Evolutionary conservation across 306 rosid species (phyloP).

Genomic region (cucumber (Cucumis sativus)): DNA sequence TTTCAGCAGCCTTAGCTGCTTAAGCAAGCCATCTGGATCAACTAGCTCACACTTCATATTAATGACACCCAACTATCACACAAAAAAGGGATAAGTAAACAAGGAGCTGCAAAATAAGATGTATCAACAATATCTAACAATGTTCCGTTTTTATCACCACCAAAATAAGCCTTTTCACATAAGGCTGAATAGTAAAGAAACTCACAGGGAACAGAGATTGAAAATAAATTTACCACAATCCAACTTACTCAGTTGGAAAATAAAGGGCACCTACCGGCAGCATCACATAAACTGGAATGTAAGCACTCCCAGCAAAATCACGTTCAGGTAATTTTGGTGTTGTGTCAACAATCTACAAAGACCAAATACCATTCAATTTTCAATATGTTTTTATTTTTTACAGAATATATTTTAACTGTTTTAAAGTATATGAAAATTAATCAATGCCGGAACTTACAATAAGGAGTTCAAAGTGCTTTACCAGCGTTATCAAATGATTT

Average conservation of each 20-base stretch:
- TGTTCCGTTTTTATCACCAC: background rate
- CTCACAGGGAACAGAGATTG: background rate
- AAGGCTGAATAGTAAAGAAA: background rate
- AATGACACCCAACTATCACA: slow-evolving; percentile 69
- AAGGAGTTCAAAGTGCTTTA: background rate
- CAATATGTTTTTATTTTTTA: background rate
- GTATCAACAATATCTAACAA: slow-evolving; percentile 2
- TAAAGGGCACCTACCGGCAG: slow-evolving; percentile 52
- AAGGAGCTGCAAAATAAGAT: slow-evolving; percentile 14
- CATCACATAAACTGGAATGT: slow-evolving; percentile 88
- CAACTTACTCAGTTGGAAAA: slow-evolving; percentile 7
- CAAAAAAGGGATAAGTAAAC: slow-evolving; percentile 11
- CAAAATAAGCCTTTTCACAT: background rate
- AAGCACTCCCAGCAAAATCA: slow-evolving; percentile 62
- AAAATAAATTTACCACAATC: slow-evolving; percentile 10
- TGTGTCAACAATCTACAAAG: slow-evolving; percentile 46
- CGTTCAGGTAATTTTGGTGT: slow-evolving; percentile 48
- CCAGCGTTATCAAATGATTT: background rate
- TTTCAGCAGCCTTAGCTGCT: slow-evolving; percentile 82
- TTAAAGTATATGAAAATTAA: background rate
- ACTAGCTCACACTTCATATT: slow-evolving; percentile 89
- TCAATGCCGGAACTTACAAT: background rate
- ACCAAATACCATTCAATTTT: background rate
- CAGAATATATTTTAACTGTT: background rate
- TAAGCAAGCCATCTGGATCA: slow-evolving; percentile 77